A percentile compares a stretch with the other conserved stretches of the same genome.
phyloP scores from a whole-genome alignment of 73 alveolate species.

The Effrenium voratum region DNA sequence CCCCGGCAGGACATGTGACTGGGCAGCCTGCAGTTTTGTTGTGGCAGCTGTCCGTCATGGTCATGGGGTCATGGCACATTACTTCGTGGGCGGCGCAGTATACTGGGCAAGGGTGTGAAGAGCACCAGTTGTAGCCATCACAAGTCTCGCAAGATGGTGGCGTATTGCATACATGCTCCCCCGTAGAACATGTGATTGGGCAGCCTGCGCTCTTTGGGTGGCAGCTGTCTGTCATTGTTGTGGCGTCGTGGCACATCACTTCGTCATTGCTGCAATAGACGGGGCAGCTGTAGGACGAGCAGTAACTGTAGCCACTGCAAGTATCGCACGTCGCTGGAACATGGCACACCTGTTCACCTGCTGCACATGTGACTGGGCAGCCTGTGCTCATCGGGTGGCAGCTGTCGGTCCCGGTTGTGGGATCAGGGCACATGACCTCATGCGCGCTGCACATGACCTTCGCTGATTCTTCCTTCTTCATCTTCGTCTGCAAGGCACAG shows the following conservation, averaged over 20 bases:
- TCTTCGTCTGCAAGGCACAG: background rate
- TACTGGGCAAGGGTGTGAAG: too few relatives aligned
- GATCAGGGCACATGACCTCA: background rate
- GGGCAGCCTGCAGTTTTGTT: constrained; percentile 36
- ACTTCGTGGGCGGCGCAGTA: constrained; percentile 14
- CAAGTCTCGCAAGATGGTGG: too few relatives aligned
- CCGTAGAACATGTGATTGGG: too few relatives aligned
- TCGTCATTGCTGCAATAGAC: too few relatives aligned
- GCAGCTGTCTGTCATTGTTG: too few relatives aligned
- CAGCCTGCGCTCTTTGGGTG: too few relatives aligned
- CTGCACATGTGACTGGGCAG: background rate
- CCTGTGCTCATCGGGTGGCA: background rate
- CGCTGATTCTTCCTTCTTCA: background rate
- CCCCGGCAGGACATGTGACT: constrained; percentile 35
- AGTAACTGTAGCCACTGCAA: background rate
- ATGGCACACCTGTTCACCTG: background rate
- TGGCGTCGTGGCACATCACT: too few relatives aligned
- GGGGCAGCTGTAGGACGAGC: background rate
- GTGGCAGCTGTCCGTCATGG: constrained; percentile 40
- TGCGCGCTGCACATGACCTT: background rate
- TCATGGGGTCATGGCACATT: background rate
- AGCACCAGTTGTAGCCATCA: too few relatives aligned
- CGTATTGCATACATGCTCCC: too few relatives aligned
- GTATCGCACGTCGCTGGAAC: background rate
- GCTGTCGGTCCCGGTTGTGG: background rate